A percentile compares a stretch with the other conserved stretches of the same genome.
Evolutionary conservation across 2,329 filamentous ascomycete genomes (phyloP).

Genomic region (Trichoderma harzianum): DNA sequence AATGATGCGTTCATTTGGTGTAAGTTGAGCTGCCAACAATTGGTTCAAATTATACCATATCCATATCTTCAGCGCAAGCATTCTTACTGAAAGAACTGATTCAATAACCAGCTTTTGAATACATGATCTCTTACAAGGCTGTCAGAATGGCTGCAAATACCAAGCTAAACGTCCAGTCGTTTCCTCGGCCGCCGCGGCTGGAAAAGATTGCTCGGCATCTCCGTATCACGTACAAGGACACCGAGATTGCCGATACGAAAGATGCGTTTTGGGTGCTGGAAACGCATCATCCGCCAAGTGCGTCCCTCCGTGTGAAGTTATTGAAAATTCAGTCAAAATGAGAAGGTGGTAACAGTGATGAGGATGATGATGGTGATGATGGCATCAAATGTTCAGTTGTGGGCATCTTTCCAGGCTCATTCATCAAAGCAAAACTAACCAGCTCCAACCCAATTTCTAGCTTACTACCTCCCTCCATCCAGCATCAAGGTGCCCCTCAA

Average conservation of each 20-base stretch:
- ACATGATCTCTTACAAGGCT: background rate
- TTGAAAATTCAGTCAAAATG: background rate
- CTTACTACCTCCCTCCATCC: conserved; percentile 57
- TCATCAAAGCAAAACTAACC: background rate
- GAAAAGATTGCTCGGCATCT: conserved; percentile 53
- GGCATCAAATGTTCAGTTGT: conserved; percentile 35
- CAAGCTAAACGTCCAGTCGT: conserved; percentile 53
- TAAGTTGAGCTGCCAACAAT: background rate
- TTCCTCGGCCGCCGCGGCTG: conserved; percentile 56
- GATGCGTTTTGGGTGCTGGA: conserved; percentile 61
- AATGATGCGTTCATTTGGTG: background rate
- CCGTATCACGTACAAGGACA: conserved; percentile 52
- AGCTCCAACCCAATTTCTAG: conserved; percentile 28
- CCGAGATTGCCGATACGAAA: conserved; percentile 55
- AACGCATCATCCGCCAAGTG: conserved; percentile 60
- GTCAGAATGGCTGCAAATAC: conserved; percentile 34
- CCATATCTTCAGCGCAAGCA: background rate
- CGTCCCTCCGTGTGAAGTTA: conserved; percentile 21
- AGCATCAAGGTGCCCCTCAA: conserved; percentile 46
- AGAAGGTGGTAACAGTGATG: background rate
- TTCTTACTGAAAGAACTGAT: background rate
- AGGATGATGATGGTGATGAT: background rate
- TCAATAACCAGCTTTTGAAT: background rate
- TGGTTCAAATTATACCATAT: background rate
- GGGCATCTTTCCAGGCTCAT: conserved; percentile 31